phyloP scores from a whole-genome alignment of 2,329 filamentous ascomycete species.

The Cercospora sp. region DNA sequence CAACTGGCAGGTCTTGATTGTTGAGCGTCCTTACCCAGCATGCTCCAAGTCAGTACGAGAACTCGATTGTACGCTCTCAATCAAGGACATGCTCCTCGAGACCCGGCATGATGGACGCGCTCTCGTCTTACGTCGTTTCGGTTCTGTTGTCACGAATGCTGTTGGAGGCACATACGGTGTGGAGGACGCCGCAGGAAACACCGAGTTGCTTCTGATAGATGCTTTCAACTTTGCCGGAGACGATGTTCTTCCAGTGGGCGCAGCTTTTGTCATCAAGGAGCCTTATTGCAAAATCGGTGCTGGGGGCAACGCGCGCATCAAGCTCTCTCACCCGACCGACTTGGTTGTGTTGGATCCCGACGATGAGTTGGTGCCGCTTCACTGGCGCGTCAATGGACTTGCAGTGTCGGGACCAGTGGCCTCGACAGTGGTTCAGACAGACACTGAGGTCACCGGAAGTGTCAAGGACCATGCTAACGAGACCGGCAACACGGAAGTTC shows the following conservation, averaged over 20 bases:
- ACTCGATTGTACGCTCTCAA: slow-evolving; percentile 2
- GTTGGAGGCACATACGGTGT: slow-evolving; percentile 9
- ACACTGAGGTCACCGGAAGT: neutral
- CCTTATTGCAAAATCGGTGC: slow-evolving; percentile 8
- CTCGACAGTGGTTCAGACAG: neutral
- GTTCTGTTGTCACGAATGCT: slow-evolving; percentile 1
- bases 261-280: slow-evolving; percentile 9
- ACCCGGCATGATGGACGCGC: neutral
- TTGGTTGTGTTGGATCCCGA: neutral
- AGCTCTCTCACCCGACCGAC: slow-evolving; percentile 7
- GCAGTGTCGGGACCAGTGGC: neutral
- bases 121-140: slow-evolving; percentile 6
- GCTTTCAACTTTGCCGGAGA: slow-evolving; percentile 15
- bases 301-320: slow-evolving; percentile 8
- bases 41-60: neutral
- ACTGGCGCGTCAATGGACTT: neutral
- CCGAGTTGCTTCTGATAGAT: slow-evolving; percentile 7
- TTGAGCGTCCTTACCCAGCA: slow-evolving; percentile 3
- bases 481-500: neutral
- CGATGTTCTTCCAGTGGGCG: neutral
- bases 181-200: neutral
- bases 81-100: slow-evolving; percentile 8
- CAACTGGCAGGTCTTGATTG: neutral
- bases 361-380: neutral
- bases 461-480: neutral